phyloP scores from a whole-genome alignment of 2,329 filamentous ascomycete genomes.

The Fusarium sp. region DNA sequence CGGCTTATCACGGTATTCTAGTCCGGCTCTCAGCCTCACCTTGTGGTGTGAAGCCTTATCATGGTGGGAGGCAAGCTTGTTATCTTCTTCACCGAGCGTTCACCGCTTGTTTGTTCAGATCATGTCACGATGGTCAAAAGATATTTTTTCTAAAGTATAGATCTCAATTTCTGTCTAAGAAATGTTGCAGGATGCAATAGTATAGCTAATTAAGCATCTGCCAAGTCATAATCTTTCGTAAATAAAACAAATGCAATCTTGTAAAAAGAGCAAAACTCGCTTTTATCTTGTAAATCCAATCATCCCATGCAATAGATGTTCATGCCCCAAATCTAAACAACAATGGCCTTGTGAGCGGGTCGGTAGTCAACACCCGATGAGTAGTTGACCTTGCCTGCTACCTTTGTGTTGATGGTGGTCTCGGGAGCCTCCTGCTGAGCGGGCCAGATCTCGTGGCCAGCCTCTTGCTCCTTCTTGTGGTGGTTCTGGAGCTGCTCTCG shows the following conservation, averaged over 20 bases:
- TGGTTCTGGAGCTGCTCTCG: conserved; percentile 63
- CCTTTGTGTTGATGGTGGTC: conserved; percentile 36
- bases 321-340: conserved; percentile 19
- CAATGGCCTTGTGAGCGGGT: conserved; percentile 42
- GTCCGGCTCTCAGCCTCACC: conserved; percentile 18
- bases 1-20: conserved; percentile 27
- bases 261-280: conserved; percentile 30
- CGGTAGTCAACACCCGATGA: conserved; percentile 54
- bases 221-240: conserved; percentile 28
- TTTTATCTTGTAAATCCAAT: conserved; percentile 33
- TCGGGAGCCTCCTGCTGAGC: conserved; percentile 55
- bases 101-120: conserved; percentile 20
- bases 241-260: conserved; percentile 39
- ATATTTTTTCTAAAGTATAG: conserved; percentile 8
- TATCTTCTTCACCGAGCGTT: conserved; percentile 24
- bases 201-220: conserved; percentile 30
- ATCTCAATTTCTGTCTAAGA: conserved; percentile 29
- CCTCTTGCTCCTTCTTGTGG: conserved; percentile 59
- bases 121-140: not conserved
- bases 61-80: conserved; percentile 3
- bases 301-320: conserved; percentile 1
- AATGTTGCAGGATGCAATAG: conserved; percentile 23
- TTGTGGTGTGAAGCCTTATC: conserved; percentile 18
- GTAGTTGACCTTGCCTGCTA: conserved; percentile 49
- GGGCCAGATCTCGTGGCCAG: conserved; percentile 64